These are phyloP conservation scores for Diaporthe caulivora DNA, from an alignment of 2,329 filamentous ascomycete species.

Conservation along the genomic window DNA sequence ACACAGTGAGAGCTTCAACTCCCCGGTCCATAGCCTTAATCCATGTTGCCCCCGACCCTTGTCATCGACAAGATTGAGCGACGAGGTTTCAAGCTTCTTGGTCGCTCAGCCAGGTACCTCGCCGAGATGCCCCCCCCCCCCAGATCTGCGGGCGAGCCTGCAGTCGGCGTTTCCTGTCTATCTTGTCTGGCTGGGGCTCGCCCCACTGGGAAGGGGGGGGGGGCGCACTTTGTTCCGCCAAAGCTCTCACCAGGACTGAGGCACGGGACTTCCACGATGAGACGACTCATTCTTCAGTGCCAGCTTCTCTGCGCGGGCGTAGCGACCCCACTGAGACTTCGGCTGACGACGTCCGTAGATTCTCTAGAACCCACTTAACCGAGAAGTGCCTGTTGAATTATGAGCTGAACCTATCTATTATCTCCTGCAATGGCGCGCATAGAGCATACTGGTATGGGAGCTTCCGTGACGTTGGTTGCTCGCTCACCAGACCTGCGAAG, in stretches of 20 bases:
- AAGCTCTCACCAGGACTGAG: constrained; percentile 5
- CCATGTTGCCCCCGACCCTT: constrained; percentile 32
- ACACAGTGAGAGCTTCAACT: constrained; percentile 26
- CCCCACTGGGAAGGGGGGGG: too few species aligned
- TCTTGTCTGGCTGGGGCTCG: neutral
- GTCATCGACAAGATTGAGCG: constrained; percentile 21
- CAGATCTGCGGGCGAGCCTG: constrained; percentile 6
- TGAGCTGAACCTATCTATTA: neutral
- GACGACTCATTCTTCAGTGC: constrained; percentile 2
- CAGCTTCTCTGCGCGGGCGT: constrained; percentile 1
- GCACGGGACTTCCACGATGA: neutral
- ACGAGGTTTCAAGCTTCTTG: constrained; percentile 33
- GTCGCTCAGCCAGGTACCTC: constrained; percentile 7
- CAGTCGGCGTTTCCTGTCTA: constrained; percentile 28
- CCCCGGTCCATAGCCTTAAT: constrained; percentile 34
- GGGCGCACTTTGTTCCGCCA: constrained; percentile 10
- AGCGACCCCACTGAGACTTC: neutral
- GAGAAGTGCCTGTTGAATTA: neutral
- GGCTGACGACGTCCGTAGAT: neutral
- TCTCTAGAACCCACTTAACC: neutral
- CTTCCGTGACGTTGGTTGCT: constrained; percentile 4
- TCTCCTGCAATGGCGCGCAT: constrained; percentile 1
- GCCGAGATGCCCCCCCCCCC: constrained; percentile 14
- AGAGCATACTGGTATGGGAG: constrained; percentile 10
- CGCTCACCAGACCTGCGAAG: constrained; percentile 27